phyloP scores from a whole-genome alignment of 345 rosid genomes.

The Gossypioides kirkii region DNA sequence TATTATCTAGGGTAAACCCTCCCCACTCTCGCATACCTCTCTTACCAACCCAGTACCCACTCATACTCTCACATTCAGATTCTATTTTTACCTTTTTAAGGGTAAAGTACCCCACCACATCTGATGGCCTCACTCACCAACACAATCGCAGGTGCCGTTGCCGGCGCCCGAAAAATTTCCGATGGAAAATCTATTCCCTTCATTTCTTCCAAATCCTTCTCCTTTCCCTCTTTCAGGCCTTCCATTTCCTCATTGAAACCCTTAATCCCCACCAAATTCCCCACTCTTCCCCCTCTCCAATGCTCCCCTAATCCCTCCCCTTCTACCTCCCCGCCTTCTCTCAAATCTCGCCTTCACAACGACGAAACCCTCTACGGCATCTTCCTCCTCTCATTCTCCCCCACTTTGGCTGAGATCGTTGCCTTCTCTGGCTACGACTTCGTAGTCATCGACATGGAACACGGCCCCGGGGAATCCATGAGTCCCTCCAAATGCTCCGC shows the following conservation, averaged over 20 bases:
- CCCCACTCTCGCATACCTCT: no score
- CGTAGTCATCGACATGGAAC: slow-evolving; percentile 94
- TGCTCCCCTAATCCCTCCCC: slow-evolving; percentile 30
- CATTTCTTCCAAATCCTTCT: slow-evolving; percentile 21
- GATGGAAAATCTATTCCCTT: neutral
- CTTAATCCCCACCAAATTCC: neutral
- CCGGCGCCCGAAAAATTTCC: neutral
- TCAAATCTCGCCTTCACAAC: slow-evolving; percentile 69
- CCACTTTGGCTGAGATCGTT: slow-evolving; percentile 83
- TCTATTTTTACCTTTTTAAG: no score
- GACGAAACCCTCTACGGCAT: slow-evolving; percentile 81
- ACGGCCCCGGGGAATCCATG: slow-evolving; percentile 44
- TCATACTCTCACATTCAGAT: no score
- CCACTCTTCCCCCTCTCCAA: slow-evolving; percentile 25
- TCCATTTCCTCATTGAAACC: neutral
- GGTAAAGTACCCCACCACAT: neutral
- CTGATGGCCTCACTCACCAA: slow-evolving; percentile 22
- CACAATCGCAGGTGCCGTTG: neutral
- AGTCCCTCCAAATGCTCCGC: neutral
- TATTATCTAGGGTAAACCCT: no score
- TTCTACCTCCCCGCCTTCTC: slow-evolving; percentile 25
- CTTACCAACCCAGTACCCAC: no score
- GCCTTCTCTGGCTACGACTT: slow-evolving; percentile 85
- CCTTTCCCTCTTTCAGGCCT: slow-evolving; percentile 10
- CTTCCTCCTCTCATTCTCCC: slow-evolving; percentile 81